Evolutionary conservation across 2,329 filamentous ascomycete genomes (phyloP).

Genomic region (Colletotrichum gloeosporioides): DNA sequence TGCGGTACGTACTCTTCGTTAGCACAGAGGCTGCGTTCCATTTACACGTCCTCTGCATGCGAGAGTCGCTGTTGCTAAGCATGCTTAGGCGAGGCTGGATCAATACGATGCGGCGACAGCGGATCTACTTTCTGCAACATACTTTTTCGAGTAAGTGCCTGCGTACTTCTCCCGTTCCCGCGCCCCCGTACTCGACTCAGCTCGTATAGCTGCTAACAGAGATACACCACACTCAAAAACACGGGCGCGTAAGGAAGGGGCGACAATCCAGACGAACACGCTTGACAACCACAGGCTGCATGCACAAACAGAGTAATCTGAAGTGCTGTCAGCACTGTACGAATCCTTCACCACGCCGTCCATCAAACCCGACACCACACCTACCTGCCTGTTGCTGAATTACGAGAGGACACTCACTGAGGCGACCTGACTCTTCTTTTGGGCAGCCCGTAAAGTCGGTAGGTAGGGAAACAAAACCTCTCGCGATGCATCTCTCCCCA

Average conservation of each 20-base stretch:
- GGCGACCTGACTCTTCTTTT: neutral
- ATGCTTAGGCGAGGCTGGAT: neutral
- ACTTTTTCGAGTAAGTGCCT: fast-evolving
- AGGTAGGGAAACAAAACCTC: neutral
- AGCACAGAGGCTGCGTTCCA: neutral
- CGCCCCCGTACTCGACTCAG: neutral
- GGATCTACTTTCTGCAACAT: neutral
- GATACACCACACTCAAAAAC: neutral
- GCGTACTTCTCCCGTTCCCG: neutral
- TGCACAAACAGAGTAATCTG: neutral
- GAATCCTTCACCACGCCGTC: neutral
- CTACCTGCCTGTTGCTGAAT: neutral
- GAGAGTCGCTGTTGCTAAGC: neutral
- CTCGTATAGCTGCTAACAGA: slow-evolving; percentile 21
- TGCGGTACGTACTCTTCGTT: neutral
- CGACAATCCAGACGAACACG: neutral
- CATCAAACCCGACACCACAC: neutral
- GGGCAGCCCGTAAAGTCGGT: neutral
- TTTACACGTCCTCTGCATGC: neutral
- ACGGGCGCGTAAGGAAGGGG: neutral
- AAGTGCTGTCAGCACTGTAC: neutral
- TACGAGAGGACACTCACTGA: neutral
- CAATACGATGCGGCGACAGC: neutral
- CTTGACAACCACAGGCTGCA: neutral
- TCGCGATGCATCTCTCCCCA: neutral